A percentile compares a stretch with the other conserved stretches of the same genome.
phyloP scores from a whole-genome alignment of 441 rosid genomes.

The Viola pubescens region DNA sequence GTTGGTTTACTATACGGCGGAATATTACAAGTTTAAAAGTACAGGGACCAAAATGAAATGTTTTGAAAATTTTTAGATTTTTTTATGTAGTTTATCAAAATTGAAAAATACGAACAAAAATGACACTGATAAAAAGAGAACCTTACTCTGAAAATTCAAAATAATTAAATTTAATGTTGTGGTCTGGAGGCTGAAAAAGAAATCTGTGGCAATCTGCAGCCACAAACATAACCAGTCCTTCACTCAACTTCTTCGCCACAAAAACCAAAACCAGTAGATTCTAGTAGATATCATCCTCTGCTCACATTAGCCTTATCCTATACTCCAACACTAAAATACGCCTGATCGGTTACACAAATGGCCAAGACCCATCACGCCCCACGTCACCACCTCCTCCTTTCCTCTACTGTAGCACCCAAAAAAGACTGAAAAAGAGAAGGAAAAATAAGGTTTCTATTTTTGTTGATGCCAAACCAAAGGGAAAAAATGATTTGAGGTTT shows the following conservation, averaged over 20 bases:
- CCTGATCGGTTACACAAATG: background rate
- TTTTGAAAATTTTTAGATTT: too few relatives aligned
- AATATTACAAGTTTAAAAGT: too few relatives aligned
- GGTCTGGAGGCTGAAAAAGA: background rate
- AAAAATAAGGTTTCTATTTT: too few relatives aligned
- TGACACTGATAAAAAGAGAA: too few relatives aligned
- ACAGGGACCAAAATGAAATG: too few relatives aligned
- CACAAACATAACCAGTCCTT: slow-evolving; percentile 9
- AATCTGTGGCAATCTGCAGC: slow-evolving; percentile 14
- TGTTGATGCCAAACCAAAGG: background rate
- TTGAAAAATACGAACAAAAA: too few relatives aligned
- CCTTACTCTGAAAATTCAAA: too few relatives aligned
- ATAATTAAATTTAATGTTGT: too few relatives aligned
- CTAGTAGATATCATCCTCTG: slow-evolving; percentile 9
- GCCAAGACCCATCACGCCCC: background rate
- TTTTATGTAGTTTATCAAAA: too few relatives aligned
- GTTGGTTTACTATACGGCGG: too few relatives aligned
- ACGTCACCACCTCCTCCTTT: slow-evolving; percentile 3
- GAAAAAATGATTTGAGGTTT: slow-evolving; percentile 1
- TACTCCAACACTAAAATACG: slow-evolving; percentile 14
- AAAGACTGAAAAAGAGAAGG: too few relatives aligned
- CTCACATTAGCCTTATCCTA: slow-evolving; percentile 10
- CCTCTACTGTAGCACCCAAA: background rate
- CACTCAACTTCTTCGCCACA: slow-evolving; percentile 21
- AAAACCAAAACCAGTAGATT: background rate